Conservation (phyloP, 148 eudicot species). For the Dianthus caryophyllus region DNA sequence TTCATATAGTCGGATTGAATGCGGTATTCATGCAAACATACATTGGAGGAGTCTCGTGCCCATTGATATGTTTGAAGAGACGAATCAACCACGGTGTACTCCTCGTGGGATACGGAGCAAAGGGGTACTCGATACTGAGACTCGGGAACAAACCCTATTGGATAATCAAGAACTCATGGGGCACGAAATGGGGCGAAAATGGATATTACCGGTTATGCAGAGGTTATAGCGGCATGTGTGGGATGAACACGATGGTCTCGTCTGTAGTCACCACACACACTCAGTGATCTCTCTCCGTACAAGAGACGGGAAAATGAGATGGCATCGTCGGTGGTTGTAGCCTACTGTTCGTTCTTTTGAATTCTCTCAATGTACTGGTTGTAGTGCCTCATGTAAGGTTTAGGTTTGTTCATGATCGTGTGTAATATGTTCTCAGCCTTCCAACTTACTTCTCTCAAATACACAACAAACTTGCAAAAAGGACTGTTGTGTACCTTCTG, state of each 20-base stretch:
- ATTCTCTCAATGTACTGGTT: too few species aligned
- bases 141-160: constrained; percentile 65
- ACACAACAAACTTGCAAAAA: too few species aligned
- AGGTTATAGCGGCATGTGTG: constrained; percentile 73
- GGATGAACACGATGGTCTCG: constrained; percentile 83
- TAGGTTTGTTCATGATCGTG: too few species aligned
- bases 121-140: constrained; percentile 67
- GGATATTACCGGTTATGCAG: constrained; percentile 69
- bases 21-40: constrained; percentile 94
- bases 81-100: constrained; percentile 74
- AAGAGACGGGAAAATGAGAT: too few species aligned
- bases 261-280: constrained; percentile 50
- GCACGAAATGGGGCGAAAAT: constrained; percentile 69
- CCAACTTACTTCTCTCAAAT: too few species aligned
- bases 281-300: not conserved
- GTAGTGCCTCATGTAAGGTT: too few species aligned
- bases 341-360: too few species aligned
- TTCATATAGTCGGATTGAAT: constrained; percentile 72
- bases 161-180: constrained; percentile 98
- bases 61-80: constrained; percentile 63
- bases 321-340: too few species aligned
- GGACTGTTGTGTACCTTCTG: too few species aligned
- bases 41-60: constrained; percentile 85
- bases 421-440: too few species aligned
- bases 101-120: constrained; percentile 69